A percentile compares a stretch with the other conserved stretches of the same genome.
Conservation (phyloP, 768 basidiomycete species). For the Russula olivacea region DNA sequence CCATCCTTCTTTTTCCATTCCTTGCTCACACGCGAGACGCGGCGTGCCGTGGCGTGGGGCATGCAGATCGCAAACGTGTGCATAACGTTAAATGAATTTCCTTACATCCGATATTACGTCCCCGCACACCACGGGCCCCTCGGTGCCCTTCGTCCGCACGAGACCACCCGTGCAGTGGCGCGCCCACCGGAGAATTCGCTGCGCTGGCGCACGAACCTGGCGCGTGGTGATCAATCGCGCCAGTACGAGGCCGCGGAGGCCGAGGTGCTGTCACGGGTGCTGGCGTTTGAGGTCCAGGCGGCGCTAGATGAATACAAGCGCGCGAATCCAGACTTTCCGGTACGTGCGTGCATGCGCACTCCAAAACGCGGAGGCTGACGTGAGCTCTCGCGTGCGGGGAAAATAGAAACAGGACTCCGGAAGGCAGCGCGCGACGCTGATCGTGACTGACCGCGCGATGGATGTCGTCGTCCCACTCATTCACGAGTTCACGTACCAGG, state of each 20-base stretch:
- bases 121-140: constrained; percentile 79
- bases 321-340: constrained; percentile 80
- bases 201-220: constrained; percentile 79
- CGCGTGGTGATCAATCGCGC: constrained; percentile 62
- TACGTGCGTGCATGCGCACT: constrained; percentile 40
- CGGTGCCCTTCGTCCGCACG: constrained; percentile 70
- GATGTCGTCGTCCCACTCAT: constrained; percentile 85
- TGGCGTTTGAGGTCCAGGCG: constrained; percentile 81
- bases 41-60: neutral
- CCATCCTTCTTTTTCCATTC: neutral
- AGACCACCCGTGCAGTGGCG: constrained; percentile 57
- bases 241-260: constrained; percentile 63
- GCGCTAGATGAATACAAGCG: constrained; percentile 85
- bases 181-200: constrained; percentile 53
- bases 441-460: constrained; percentile 96
- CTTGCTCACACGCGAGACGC: neutral
- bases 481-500: constrained; percentile 99
- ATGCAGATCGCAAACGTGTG: constrained; percentile 80
- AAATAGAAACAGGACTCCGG: constrained; percentile 29
- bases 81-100: constrained; percentile 86
- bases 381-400: constrained; percentile 1
- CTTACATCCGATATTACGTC: constrained; percentile 88
- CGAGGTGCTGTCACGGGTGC: constrained; percentile 71
- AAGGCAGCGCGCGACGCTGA: constrained; percentile 70
- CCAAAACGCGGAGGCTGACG: neutral